Base-by-base conservation (phyloP, 2,329 filamentous ascomycete genomes). In the Xylariaceae sp. region DNA sequence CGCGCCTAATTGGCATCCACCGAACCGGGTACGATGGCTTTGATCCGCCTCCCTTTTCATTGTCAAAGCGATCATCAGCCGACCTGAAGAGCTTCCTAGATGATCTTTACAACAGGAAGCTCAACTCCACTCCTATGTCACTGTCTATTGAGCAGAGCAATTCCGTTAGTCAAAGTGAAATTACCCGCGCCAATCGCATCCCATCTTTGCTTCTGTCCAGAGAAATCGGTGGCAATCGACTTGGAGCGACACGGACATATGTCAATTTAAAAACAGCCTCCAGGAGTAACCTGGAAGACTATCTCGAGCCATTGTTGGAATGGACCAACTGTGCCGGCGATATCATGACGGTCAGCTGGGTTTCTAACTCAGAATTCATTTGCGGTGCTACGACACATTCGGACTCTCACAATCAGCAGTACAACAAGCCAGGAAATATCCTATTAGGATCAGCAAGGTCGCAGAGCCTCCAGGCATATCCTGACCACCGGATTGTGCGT, bases 401-500 rank as follows among this genome's bases (percentile, higher is more conserved):
- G 0, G 82, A 85, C 56, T 67, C 71, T 0, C 78, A 82, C 39
- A 85, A 85, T 49, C 81, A 84, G 58, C 81, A 85, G 53, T 85
- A 86, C 59, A 86, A 86, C 57, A 83, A 80, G 56, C 75, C 78
- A 0, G 82, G 82, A 1, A 86, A 86, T 57, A 64, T 86, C 10
- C 66, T 81, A 1, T 64, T 85, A 1, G 82, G 78, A 6, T 82
- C 78, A 0, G 68, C 72, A 1, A 57, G 51, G 1, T 58, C 62
- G 1, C 71, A 75, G 0, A 73, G 68, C 0, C 61, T 85, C 2
- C 71, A 64, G 6, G 76, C 80, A 0, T 78, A 77, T 57, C 67
- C 79, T 0, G 75, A 84, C 39, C 82, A 86, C 56, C 73, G 79
- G 1, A 77, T 85, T 15, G 65, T 71, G 1, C 75, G 82, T 1